phyloP scores from a whole-genome alignment of 371 early-diverging fungal species.

The Mucor circinelloides region DNA sequence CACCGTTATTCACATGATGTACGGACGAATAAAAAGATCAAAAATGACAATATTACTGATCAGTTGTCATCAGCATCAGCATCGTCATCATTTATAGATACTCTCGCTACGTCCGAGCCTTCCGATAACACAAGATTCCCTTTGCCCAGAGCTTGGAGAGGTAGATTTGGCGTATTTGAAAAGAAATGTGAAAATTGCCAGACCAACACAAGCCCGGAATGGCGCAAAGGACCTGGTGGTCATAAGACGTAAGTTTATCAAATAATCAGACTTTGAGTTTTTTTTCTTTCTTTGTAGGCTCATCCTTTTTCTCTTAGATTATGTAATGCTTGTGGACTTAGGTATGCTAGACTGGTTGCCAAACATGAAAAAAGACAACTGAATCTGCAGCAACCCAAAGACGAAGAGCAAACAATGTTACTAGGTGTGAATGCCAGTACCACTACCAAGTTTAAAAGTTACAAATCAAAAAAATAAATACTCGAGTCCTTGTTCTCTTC shows the following conservation, averaged over 20 bases:
- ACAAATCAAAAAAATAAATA: background rate
- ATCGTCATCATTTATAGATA: background rate
- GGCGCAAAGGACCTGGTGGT: constrained; percentile 74
- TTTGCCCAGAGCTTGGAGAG: constrained; percentile 14
- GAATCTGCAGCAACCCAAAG: constrained; percentile 3
- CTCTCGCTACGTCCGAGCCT: background rate
- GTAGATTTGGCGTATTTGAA: constrained; percentile 12
- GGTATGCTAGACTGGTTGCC: constrained; percentile 71
- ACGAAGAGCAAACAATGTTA: background rate
- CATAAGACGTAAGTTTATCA: constrained; percentile 67
- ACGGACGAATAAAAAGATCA: background rate
- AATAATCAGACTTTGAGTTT: background rate
- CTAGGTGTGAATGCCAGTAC: background rate
- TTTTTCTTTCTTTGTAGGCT: background rate
- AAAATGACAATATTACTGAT: background rate
- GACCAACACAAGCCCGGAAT: constrained; percentile 55
- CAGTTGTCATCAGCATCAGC: background rate
- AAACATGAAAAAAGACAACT: constrained; percentile 34
- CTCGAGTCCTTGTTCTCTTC: background rate
- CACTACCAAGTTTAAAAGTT: background rate
- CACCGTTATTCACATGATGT: background rate
- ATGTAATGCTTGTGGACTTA: constrained; percentile 80
- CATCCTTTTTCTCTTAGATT: constrained; percentile 38
- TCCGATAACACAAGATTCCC: background rate
- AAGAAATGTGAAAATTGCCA: constrained; percentile 26